phyloP scores from a whole-genome alignment of 139 green algal genomes.

The Micromonas pusilla region DNA sequence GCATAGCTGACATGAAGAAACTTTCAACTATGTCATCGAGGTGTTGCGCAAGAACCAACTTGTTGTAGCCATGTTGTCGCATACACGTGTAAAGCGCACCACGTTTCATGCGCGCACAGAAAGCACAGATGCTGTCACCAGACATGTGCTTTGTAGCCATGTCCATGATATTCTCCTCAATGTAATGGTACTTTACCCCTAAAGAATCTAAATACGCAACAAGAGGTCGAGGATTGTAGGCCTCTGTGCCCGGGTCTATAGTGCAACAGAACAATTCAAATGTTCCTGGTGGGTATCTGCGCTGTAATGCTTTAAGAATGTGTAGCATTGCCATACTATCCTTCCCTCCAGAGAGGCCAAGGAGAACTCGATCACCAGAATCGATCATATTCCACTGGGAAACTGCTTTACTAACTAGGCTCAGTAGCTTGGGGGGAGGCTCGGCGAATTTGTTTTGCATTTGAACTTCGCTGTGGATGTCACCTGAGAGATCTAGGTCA shows the following conservation, averaged over 20 bases:
- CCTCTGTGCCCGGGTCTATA: slow-evolving; percentile 31
- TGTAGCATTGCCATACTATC: slow-evolving; percentile 33
- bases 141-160: slow-evolving; percentile 19
- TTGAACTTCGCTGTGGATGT: not conserved
- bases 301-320: slow-evolving; percentile 6
- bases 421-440: slow-evolving; percentile 22
- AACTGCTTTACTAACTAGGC: slow-evolving; percentile 18
- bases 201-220: slow-evolving; percentile 31
- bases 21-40: slow-evolving; percentile 31
- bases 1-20: slow-evolving; percentile 33
- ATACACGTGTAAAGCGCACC: slow-evolving; percentile 36
- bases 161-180: slow-evolving; percentile 32
- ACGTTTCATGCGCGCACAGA: slow-evolving; percentile 36
- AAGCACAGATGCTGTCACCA: slow-evolving; percentile 34
- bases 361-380: slow-evolving; percentile 15
- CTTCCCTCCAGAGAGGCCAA: slow-evolving; percentile 33
- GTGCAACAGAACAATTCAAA: slow-evolving; percentile 24
- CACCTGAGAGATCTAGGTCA: not conserved
- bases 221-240: slow-evolving; percentile 30
- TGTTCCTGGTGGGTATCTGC: slow-evolving; percentile 3
- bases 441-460: slow-evolving; percentile 27
- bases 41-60: slow-evolving; percentile 30
- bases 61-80: slow-evolving; percentile 34
- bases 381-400: slow-evolving; percentile 32
- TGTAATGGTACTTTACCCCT: slow-evolving; percentile 32